Evolutionary conservation across 1,139 yeast species (phyloP), one percentile per base, ranked within the genome.

Genomic region (Protomyces pachydermus): DNA sequence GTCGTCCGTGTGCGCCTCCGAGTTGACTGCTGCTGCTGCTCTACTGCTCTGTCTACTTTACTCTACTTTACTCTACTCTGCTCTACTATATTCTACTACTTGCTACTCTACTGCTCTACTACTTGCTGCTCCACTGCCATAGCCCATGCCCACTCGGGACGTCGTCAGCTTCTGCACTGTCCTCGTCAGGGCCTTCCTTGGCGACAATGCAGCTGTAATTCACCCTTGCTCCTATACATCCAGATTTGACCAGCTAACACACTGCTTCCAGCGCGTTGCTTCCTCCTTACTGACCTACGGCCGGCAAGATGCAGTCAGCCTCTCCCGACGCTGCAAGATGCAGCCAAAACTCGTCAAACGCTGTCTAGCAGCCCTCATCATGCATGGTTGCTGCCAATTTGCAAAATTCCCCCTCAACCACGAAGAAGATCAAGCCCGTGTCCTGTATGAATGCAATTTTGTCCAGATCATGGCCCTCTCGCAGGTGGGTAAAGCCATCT

Each of bases 291-390:
- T 77, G 20, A 71, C 71, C 64, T 69, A 71, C 56, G 81, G 80
- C 28, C 70, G 79, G 8, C 71, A 72, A 39, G 71, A 76, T 1
- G 72, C 74, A 0, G 60, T 67, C 8, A 75, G 74, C 52, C 67
- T 78, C 54, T 70, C 73, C 34, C 69, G 71, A 54, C 64, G 66
- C 55, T 67, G 75, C 2, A 69, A 69, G 14, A 67, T 76, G 23
- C 71, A 78, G 1, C 60, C 68, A 3, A 63, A 74, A 10, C 72
- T 76, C 8, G 75, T 77, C 37, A 71, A 73, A 45, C 72, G 78
- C 20, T 72, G 77, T 1, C 72, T 78, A 10, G 79, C 76, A 9
- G 74, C 77, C 9, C 68, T 78, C 48, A 70, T 78, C 35, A 80
- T 78, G 68, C 75, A 76, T 68, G 71, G 79, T 54, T 20, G 16